Evolutionary conservation across 768 basidiomycete genomes (phyloP).

Genomic region (Phanerodontia chrysosporium): DNA sequence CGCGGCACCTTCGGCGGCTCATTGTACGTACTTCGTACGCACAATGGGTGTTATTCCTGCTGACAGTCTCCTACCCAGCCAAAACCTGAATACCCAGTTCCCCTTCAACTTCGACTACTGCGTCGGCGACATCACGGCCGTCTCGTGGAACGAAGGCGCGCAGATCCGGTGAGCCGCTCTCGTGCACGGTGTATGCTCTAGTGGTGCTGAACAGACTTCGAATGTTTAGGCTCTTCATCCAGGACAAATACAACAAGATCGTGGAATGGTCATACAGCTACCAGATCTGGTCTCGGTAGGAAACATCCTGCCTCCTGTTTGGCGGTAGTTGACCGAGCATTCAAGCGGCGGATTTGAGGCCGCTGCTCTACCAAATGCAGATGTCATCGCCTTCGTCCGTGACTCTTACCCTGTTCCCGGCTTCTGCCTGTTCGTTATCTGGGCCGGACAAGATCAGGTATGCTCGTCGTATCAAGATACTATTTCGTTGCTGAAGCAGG

Average conservation of each 20-base stretch:
- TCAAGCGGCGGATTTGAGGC: not conserved
- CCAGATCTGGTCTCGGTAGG: not conserved
- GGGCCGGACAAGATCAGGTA: slow-evolving; percentile 6
- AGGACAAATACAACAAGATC: not conserved
- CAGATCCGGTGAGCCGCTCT: not conserved
- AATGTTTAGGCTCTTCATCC: slow-evolving; percentile 3
- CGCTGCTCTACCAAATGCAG: not conserved
- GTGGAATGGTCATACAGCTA: not conserved
- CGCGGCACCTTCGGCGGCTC: not conserved
- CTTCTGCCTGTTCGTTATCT: not conserved
- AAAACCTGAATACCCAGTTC: not conserved
- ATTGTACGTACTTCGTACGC: not conserved
- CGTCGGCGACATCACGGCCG: slow-evolving; percentile 8
- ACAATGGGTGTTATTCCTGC: not conserved
- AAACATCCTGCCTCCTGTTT: no score
- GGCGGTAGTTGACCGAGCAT: not conserved
- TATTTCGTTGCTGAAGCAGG: not conserved
- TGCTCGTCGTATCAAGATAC: no score
- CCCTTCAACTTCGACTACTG: not conserved
- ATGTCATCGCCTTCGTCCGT: slow-evolving; percentile 2
- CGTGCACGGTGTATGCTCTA: no score
- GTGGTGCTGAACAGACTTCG: no score
- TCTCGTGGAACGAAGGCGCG: not conserved
- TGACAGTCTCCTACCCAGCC: not conserved
- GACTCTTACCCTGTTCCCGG: not conserved